Conservation (phyloP, 148 eudicot species). For the Pouteria glomerata region DNA sequence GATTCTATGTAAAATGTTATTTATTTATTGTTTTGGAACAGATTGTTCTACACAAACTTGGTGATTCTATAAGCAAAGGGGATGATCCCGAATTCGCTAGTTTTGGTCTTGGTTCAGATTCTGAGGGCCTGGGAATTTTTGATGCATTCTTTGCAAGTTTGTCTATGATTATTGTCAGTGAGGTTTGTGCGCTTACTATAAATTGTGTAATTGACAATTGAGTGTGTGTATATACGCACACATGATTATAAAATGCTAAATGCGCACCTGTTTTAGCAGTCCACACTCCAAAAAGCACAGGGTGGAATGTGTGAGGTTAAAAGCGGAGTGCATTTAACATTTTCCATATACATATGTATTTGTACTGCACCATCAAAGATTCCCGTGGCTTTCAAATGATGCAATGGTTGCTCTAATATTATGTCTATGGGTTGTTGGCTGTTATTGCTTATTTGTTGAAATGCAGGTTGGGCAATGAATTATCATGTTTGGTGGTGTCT, state of each 20-base stretch:
- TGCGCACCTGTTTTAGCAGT: no score
- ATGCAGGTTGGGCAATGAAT: background rate
- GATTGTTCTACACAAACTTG: constrained; percentile 5
- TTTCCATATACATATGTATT: background rate
- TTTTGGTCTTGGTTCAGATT: constrained; percentile 57
- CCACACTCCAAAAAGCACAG: no score
- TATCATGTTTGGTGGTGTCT: constrained; percentile 1
- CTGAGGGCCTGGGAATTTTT: constrained; percentile 73
- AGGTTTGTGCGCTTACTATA: constrained; percentile 50
- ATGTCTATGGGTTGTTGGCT: no score
- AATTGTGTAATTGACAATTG: no score
- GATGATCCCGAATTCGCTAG: constrained; percentile 33
- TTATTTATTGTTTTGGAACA: background rate
- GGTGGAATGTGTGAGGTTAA: no score
- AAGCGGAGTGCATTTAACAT: no score
- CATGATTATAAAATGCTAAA: no score
- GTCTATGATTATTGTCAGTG: constrained; percentile 94
- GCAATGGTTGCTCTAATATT: background rate
- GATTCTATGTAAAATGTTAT: background rate
- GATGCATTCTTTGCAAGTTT: constrained; percentile 97
- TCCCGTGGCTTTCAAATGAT: background rate
- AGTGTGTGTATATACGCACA: no score
- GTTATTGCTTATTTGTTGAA: no score
- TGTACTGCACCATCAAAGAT: background rate
- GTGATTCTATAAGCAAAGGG: constrained; percentile 15